These are phyloP conservation scores for Saraca asoca DNA, from an alignment of 331 rosid species.

Conservation along the genomic window DNA sequence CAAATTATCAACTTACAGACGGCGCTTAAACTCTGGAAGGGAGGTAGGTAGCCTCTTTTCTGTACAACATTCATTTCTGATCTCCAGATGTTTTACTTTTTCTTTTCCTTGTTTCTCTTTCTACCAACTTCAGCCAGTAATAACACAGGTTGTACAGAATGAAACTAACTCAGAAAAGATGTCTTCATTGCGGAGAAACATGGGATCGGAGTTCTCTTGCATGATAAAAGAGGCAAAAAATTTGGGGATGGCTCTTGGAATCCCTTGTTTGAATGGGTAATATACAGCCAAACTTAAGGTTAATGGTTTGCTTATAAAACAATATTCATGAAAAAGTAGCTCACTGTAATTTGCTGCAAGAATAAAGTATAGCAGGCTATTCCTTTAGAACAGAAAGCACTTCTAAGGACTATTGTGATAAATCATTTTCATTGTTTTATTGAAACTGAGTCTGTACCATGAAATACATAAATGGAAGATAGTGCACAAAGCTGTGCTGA, in stretches of 20 bases:
- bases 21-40: constrained; percentile 60
- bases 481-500: constrained; percentile 24
- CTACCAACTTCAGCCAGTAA: constrained; percentile 27
- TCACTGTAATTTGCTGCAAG: neutral
- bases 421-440: neutral
- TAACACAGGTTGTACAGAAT: constrained; percentile 47
- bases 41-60: constrained; percentile 51
- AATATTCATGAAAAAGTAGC: neutral
- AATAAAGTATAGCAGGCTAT: neutral
- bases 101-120: constrained; percentile 13
- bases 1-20: constrained; percentile 69
- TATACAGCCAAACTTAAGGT: constrained; percentile 1
- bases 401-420: neutral
- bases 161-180: constrained; percentile 45
- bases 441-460: constrained; percentile 28
- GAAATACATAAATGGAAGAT: constrained; percentile 6
- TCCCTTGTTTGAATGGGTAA: constrained; percentile 80
- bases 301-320: constrained; percentile 11
- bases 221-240: constrained; percentile 74
- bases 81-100: neutral
- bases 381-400: neutral
- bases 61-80: constrained; percentile 4
- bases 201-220: constrained; percentile 80
- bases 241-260: constrained; percentile 71
- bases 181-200: constrained; percentile 59